These are phyloP conservation scores for Coemansia sp. DNA, from an alignment of 192 early-diverging fungal species.

Conservation along the genomic window DNA sequence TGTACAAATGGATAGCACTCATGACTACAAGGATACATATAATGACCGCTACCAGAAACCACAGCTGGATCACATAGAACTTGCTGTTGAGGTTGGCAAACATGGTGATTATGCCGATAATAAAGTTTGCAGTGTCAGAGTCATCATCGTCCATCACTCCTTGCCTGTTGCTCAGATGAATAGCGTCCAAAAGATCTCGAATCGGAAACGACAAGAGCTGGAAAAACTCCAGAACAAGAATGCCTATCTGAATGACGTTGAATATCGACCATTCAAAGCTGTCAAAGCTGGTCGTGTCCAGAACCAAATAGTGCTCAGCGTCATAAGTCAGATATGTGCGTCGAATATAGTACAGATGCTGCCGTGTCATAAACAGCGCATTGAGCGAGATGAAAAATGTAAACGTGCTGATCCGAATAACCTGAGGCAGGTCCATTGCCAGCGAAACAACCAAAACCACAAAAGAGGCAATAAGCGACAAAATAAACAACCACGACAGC, in stretches of 20 bases:
- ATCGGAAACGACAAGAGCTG: slow-evolving; percentile 80
- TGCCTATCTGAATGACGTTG: slow-evolving; percentile 73
- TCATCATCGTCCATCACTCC: slow-evolving; percentile 8
- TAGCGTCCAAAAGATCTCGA: slow-evolving; percentile 65
- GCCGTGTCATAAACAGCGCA: slow-evolving; percentile 55
- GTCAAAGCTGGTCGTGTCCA: slow-evolving; percentile 46
- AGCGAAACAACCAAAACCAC: slow-evolving; percentile 34
- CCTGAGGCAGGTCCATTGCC: slow-evolving; percentile 29
- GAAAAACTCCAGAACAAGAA: slow-evolving; percentile 74
- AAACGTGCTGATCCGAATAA: slow-evolving; percentile 50
- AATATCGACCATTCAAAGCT: slow-evolving; percentile 56
- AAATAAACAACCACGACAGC: slow-evolving; percentile 56
- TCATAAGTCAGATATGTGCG: slow-evolving; percentile 50
- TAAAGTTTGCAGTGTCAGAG: slow-evolving; percentile 44
- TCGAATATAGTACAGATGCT: slow-evolving; percentile 57
- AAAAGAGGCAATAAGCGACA: slow-evolving; percentile 30
- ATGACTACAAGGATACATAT: slow-evolving; percentile 31
- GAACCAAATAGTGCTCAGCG: slow-evolving; percentile 48
- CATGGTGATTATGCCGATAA: slow-evolving; percentile 50
- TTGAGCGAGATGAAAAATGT: slow-evolving; percentile 44
- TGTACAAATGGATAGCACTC: slow-evolving; percentile 42
- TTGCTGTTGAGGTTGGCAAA: slow-evolving; percentile 55
- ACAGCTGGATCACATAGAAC: slow-evolving; percentile 54
- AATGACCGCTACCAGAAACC: slow-evolving; percentile 50
- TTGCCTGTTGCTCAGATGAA: slow-evolving; percentile 25